phyloP scores from a whole-genome alignment of 257 asterid species.

The Fraxinus pennsylvanica region DNA sequence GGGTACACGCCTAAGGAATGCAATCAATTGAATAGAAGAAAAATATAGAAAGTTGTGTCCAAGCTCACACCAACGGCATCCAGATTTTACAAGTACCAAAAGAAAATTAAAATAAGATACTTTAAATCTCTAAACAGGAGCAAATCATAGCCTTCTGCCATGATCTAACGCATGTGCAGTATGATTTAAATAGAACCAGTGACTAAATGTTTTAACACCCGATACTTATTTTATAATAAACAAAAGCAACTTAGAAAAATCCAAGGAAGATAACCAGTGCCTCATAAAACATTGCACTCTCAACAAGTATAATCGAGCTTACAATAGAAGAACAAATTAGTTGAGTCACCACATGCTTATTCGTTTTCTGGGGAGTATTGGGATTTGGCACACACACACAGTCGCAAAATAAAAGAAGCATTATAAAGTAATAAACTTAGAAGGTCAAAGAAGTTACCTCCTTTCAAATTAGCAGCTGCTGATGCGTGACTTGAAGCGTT shows the following conservation, averaged over 20 bases:
- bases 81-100: background rate
- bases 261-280: constrained; percentile 8
- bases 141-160: constrained; percentile 8
- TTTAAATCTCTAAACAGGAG: constrained; percentile 15
- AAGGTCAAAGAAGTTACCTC: constrained; percentile 47
- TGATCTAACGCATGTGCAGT: background rate
- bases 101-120: background rate
- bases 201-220: background rate
- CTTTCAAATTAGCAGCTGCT: constrained; percentile 65
- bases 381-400: constrained; percentile 7
- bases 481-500: constrained; percentile 68
- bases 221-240: background rate
- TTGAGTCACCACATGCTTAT: background rate
- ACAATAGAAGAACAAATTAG: constrained; percentile 1
- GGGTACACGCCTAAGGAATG: background rate
- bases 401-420: constrained; percentile 10
- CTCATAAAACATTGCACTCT: constrained; percentile 6
- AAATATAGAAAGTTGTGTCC: background rate
- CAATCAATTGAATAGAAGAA: background rate
- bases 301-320: constrained; percentile 17
- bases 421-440: constrained; percentile 10
- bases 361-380: background rate
- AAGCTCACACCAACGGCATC: background rate
- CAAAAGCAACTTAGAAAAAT: constrained; percentile 7
- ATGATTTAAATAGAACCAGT: background rate